These are phyloP conservation scores for Phaseolus lunatus DNA, from an alignment of 306 rosid genomes.

Conservation along the genomic window DNA sequence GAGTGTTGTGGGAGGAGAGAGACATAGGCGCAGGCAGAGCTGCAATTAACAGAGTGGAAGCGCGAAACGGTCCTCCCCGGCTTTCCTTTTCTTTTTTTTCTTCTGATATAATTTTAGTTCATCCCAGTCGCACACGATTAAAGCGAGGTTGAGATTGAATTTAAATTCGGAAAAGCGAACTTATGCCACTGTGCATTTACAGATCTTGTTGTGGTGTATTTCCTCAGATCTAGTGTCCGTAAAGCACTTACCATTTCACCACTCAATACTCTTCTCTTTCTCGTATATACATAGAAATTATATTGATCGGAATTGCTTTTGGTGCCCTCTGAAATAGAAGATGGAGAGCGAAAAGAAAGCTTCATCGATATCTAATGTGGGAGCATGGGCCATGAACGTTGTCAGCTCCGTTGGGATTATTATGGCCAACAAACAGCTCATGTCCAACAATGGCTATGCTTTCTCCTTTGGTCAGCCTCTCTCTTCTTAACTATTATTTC, in stretches of 20 bases:
- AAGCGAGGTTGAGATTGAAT: neutral
- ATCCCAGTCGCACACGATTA: neutral
- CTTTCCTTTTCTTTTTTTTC: slow-evolving; percentile 31
- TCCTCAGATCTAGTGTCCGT: slow-evolving; percentile 46
- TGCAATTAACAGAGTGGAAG: slow-evolving; percentile 20
- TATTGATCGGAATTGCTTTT: slow-evolving; percentile 23
- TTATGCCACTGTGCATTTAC: neutral
- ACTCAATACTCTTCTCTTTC: neutral
- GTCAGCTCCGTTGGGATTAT: slow-evolving; percentile 90
- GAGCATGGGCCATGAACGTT: slow-evolving; percentile 94
- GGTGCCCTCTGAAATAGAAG: slow-evolving; percentile 12
- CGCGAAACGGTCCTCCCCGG: slow-evolving; percentile 40
- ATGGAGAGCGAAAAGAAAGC: slow-evolving; percentile 85
- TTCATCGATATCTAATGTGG: slow-evolving; percentile 73
- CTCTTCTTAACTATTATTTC: slow-evolving; percentile 2
- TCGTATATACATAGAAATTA: neutral
- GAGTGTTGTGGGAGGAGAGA: slow-evolving; percentile 44
- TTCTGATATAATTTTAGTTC: neutral
- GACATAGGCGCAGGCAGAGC: slow-evolving; percentile 30
- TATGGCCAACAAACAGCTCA: slow-evolving; percentile 93
- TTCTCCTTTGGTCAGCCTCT: slow-evolving; percentile 69
- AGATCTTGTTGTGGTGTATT: neutral
- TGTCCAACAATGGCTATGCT: slow-evolving; percentile 79
- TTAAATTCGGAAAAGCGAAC: slow-evolving; percentile 23
- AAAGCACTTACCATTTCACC: neutral